A percentile compares a stretch with the other conserved stretches of the same genome.
Conservation (phyloP, 306 rosid genomes). For the Quercus dentata region DNA sequence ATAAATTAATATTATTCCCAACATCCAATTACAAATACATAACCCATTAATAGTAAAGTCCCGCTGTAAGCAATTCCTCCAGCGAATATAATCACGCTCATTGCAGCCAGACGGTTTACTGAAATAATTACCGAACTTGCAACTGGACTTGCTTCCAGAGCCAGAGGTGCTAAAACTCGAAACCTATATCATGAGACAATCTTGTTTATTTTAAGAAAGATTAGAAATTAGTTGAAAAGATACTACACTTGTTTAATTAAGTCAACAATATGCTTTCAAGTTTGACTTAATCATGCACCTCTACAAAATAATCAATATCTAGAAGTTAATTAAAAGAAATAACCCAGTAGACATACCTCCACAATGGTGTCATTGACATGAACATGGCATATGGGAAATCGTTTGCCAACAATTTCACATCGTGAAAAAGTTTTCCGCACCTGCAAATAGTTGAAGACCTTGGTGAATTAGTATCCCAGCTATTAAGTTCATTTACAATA, state of each 20-base stretch:
- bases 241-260: neutral
- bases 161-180: constrained; percentile 75
- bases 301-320: neutral
- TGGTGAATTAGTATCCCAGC: neutral
- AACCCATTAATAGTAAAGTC: constrained; percentile 96
- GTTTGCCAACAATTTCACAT: constrained; percentile 82
- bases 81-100: constrained; percentile 66
- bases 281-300: neutral
- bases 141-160: constrained; percentile 8
- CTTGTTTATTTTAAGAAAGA: constrained; percentile 10
- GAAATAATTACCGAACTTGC: constrained; percentile 18
- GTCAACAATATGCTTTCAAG: too few species aligned
- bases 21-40: constrained; percentile 1
- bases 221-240: neutral
- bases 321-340: neutral
- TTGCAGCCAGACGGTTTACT: constrained; percentile 46
- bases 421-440: constrained; percentile 68
- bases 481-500: neutral
- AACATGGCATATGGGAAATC: constrained; percentile 92
- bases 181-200: constrained; percentile 40
- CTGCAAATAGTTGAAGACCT: constrained; percentile 39
- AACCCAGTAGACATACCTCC: constrained; percentile 53
- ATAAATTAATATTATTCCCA: neutral
- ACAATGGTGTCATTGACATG: constrained; percentile 57
- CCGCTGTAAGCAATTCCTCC: constrained; percentile 77